Percentiles rank a stretch among this genome's conserved stretches.
Conservation (phyloP, 2,329 filamentous ascomycete species). For the Aspergillus hortae region DNA sequence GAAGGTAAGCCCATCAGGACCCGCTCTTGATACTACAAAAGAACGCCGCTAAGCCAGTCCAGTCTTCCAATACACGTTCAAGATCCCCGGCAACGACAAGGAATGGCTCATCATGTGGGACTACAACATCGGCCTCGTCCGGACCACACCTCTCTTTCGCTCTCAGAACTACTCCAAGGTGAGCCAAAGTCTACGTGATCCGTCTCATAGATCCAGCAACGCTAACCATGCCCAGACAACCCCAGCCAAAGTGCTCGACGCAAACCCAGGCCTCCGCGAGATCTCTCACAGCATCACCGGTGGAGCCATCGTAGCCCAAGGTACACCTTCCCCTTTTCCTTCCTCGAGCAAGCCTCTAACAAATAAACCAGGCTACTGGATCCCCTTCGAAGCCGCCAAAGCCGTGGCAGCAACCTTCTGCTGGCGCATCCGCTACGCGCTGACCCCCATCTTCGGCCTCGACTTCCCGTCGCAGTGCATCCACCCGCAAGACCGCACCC, state of each 20-base stretch:
- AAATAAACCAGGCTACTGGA: slow-evolving; percentile 77
- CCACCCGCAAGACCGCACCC: slow-evolving; percentile 50
- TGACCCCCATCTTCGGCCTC: slow-evolving; percentile 87
- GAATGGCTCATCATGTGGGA: slow-evolving; percentile 90
- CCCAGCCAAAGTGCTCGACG: slow-evolving; percentile 74
- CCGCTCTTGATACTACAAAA: not conserved
- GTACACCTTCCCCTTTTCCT: slow-evolving; percentile 46
- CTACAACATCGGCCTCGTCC: slow-evolving; percentile 88
- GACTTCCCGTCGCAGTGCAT: slow-evolving; percentile 73
- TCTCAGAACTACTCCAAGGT: slow-evolving; percentile 85
- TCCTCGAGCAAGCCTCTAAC: not conserved
- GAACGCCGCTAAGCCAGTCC: slow-evolving; percentile 2
- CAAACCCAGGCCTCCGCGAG: slow-evolving; percentile 79
- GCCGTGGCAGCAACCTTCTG: slow-evolving; percentile 90
- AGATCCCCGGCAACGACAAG: slow-evolving; percentile 61
- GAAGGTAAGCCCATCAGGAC: slow-evolving; percentile 60
- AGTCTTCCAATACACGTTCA: slow-evolving; percentile 70
- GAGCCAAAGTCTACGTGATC: slow-evolving; percentile 20
- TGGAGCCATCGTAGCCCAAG: slow-evolving; percentile 84
- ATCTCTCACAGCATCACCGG: slow-evolving; percentile 94
- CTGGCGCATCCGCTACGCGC: slow-evolving; percentile 72
- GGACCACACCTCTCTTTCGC: slow-evolving; percentile 94
- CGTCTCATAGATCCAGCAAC: no score
- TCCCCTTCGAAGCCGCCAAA: slow-evolving; percentile 82
- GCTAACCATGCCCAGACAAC: slow-evolving; percentile 62